phyloP scores from a whole-genome alignment of 2,329 filamentous ascomycete species.

The Drechslera avenae region DNA sequence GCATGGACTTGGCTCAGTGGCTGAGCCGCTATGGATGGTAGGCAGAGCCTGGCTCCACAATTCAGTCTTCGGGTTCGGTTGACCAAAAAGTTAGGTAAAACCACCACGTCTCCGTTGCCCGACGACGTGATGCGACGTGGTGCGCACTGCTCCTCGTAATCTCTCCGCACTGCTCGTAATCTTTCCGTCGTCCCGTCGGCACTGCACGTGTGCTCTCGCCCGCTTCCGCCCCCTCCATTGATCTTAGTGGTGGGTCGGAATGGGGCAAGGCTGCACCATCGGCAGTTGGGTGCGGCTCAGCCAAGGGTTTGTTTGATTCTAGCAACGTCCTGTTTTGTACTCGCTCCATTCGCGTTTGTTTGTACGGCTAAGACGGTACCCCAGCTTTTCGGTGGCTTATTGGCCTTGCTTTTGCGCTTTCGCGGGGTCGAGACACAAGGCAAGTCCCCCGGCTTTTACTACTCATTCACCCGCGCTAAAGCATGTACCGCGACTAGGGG shows the following conservation, averaged over 20 bases:
- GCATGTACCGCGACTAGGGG: neutral
- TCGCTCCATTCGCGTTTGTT: neutral
- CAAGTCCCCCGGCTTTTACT: neutral
- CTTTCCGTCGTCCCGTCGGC: too few relatives aligned
- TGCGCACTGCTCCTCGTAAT: too few relatives aligned
- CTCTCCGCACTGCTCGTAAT: too few relatives aligned
- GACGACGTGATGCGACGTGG: too few relatives aligned
- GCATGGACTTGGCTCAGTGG: too few relatives aligned
- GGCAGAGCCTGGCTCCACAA: constrained; percentile 1
- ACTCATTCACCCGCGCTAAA: constrained; percentile 1
- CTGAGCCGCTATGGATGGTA: too few relatives aligned
- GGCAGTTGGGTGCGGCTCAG: constrained; percentile 1
- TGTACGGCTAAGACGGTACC: too few relatives aligned
- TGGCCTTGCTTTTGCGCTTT: neutral
- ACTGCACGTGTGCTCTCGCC: too few relatives aligned
- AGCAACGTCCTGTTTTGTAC: neutral
- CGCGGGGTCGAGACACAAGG: neutral
- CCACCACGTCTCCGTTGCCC: too few relatives aligned
- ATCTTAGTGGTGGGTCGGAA: too few relatives aligned
- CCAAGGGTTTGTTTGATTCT: neutral
- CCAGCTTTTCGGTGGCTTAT: constrained; percentile 1
- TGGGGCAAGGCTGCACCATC: neutral
- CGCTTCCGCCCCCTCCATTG: too few relatives aligned
- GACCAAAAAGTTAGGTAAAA: too few relatives aligned
- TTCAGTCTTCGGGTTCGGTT: constrained; percentile 2